Conservation (phyloP, 352 stramenopile genomes). For the Globisporangium perplexum region DNA sequence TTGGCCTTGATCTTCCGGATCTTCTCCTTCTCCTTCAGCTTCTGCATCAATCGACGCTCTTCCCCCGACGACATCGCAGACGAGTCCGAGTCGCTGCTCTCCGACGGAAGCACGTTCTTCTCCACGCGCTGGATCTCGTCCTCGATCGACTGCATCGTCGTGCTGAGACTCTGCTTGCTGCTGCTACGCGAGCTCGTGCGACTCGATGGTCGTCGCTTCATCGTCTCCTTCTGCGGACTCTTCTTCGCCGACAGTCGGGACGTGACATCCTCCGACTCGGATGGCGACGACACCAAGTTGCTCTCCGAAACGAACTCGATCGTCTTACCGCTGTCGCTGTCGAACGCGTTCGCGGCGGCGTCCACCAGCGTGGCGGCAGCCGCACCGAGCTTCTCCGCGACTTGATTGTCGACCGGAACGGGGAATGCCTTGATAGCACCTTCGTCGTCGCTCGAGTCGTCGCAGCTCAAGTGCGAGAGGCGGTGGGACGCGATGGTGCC, state of each 20-base stretch:
- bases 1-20: conserved; percentile 13
- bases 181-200: conserved; percentile 11
- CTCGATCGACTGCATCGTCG: neutral
- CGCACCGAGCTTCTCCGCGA: conserved; percentile 14
- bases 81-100: conserved; percentile 11
- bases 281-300: conserved; percentile 5
- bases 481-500: neutral
- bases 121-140: conserved; percentile 20
- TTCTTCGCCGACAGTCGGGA: neutral
- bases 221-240: conserved; percentile 1
- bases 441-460: neutral
- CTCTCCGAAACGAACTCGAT: conserved; percentile 14
- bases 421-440: neutral
- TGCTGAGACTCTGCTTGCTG: neutral
- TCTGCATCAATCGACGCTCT: conserved; percentile 11
- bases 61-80: conserved; percentile 11
- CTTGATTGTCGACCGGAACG: neutral
- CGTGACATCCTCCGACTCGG: conserved; percentile 1
- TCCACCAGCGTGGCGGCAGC: conserved; percentile 5
- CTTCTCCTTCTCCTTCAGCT: conserved; percentile 20
- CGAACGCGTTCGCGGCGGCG: conserved; percentile 1
- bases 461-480: neutral
- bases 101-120: conserved; percentile 32
- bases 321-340: conserved; percentile 10
- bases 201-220: conserved; percentile 1